These are phyloP conservation scores for Suhomyces sp. DNA, from an alignment of 805 yeast genomes.

Conservation along the genomic window DNA sequence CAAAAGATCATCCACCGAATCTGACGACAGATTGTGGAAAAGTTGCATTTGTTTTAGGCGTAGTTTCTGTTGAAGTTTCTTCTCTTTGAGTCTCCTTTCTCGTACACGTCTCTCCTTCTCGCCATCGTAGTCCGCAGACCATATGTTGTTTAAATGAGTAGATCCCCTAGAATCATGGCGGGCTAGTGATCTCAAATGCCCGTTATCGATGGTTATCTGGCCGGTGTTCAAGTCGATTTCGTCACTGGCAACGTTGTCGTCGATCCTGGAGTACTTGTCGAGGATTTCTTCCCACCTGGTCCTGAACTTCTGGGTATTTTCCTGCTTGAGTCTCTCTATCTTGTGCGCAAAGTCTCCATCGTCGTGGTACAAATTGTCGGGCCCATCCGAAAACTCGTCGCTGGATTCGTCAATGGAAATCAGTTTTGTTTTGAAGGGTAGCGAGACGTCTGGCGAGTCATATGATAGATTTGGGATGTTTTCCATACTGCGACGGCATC, in stretches of 20 bases:
- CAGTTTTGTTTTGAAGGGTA: neutral
- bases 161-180: constrained; percentile 11
- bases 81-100: constrained; percentile 5
- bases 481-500: constrained; percentile 4
- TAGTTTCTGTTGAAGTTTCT: constrained; percentile 12
- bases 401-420: neutral
- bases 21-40: constrained; percentile 1
- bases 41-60: constrained; percentile 13
- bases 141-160: constrained; percentile 18
- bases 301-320: constrained; percentile 26
- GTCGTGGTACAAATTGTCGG: neutral
- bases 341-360: constrained; percentile 22
- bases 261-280: constrained; percentile 46
- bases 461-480: constrained; percentile 9
- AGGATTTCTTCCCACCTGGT: constrained; percentile 52
- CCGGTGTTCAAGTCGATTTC: constrained; percentile 66
- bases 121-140: constrained; percentile 36
- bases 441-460: constrained; percentile 1
- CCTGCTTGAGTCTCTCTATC: constrained; percentile 24
- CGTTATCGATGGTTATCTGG: constrained; percentile 59
- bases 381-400: neutral
- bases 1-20: neutral
- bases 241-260: constrained; percentile 55
- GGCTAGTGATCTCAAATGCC: constrained; percentile 56
- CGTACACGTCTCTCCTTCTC: constrained; percentile 18